A percentile compares a stretch with the other conserved stretches of the same genome.
Evolutionary conservation across 1,284 basidiomycete species (phyloP).

Genomic region (Trichosporon asahii): DNA sequence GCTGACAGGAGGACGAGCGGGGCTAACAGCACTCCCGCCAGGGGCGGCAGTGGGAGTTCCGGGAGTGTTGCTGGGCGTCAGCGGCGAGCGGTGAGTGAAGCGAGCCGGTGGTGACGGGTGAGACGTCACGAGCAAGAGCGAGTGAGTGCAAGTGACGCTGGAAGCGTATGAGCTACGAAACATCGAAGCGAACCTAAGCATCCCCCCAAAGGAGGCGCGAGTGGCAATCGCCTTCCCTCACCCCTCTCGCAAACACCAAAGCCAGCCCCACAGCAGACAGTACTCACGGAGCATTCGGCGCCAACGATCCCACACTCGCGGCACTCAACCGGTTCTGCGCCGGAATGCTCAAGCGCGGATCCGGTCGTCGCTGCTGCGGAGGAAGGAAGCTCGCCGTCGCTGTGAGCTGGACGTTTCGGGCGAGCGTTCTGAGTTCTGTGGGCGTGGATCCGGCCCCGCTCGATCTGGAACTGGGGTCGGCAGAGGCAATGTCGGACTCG

Average conservation of each 20-base stretch:
- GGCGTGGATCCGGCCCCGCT: neutral
- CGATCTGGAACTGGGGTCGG: neutral
- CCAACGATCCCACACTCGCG: neutral
- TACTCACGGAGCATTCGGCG: neutral
- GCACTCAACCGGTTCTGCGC: neutral
- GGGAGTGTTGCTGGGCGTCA: neutral
- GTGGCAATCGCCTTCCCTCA: too few species aligned
- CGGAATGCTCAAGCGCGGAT: neutral
- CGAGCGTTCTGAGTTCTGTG: slow-evolving; percentile 12
- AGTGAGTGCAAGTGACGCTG: too few species aligned
- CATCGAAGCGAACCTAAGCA: too few species aligned
- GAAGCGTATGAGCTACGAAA: too few species aligned
- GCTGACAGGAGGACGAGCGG: neutral
- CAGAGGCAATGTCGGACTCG: neutral
- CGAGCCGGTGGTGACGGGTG: neutral
- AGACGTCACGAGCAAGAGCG: neutral
- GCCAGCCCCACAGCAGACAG: too few species aligned
- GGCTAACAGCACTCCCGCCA: neutral
- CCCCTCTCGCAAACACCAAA: too few species aligned
- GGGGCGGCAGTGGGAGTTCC: neutral
- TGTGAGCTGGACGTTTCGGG: slow-evolving; percentile 58
- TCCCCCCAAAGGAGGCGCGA: too few species aligned
- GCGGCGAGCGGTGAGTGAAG: neutral
- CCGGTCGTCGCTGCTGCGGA: slow-evolving; percentile 38
- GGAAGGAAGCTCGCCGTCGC: slow-evolving; percentile 78